Evolutionary conservation across 2,329 filamentous ascomycete genomes (phyloP).

Genomic region (Aspergillus pseudoterreus): DNA sequence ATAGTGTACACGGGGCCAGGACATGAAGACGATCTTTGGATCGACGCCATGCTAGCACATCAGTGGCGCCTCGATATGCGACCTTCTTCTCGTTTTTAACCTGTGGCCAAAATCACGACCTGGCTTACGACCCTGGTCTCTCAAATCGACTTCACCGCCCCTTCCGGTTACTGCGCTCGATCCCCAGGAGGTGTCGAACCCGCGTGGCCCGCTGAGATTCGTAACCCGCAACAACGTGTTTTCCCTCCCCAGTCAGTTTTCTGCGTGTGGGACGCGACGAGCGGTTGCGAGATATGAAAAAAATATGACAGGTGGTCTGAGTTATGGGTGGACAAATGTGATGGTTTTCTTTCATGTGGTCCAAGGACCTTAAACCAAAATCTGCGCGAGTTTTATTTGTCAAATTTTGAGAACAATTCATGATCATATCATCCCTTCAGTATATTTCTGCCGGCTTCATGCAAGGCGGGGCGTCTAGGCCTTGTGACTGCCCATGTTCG

Average conservation of each 20-base stretch:
- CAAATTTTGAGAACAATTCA: conserved; percentile 6
- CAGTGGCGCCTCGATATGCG: conserved; percentile 23
- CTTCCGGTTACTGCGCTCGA: conserved; percentile 16
- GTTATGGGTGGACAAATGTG: conserved; percentile 22
- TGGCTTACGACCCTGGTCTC: conserved; percentile 19
- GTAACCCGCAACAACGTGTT: conserved; percentile 4
- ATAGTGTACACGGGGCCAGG: conserved; percentile 17
- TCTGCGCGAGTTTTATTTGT: conserved; percentile 3
- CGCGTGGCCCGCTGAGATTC: conserved; percentile 6
- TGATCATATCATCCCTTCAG: neutral
- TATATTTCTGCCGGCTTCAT: too few species aligned
- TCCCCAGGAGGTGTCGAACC: conserved; percentile 10
- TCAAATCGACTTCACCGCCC: conserved; percentile 16
- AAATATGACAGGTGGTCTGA: conserved; percentile 21
- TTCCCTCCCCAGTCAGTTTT: conserved; percentile 5
- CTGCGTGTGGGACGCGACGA: conserved; percentile 13
- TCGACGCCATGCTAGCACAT: conserved; percentile 11
- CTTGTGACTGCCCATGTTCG: too few species aligned
- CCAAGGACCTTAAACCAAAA: conserved; percentile 11
- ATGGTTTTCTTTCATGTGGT: conserved; percentile 19
- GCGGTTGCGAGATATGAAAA: conserved; percentile 7
- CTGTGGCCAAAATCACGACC: conserved; percentile 15
- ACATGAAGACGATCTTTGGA: conserved; percentile 9
- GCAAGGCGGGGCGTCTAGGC: too few species aligned
- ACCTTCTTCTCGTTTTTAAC: conserved; percentile 24